phyloP scores from a whole-genome alignment of 2,329 filamentous ascomycete species.

The Podosphaera fusca region DNA sequence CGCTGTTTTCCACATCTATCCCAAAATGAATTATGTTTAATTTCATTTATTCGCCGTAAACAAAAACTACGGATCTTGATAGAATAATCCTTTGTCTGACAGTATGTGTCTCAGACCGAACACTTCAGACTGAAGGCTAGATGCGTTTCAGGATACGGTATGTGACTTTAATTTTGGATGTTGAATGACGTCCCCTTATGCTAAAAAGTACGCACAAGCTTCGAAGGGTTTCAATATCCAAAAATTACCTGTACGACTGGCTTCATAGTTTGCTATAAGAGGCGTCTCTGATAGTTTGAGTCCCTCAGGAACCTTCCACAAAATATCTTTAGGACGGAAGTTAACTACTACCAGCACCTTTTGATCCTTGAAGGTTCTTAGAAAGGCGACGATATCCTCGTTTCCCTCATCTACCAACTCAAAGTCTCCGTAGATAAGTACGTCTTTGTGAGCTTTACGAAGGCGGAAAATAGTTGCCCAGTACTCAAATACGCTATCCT shows the following conservation, averaged over 20 bases:
- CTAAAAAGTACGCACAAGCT: conserved; percentile 6
- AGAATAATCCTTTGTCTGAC: no score
- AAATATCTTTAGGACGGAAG: conserved; percentile 5
- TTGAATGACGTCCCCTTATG: background rate
- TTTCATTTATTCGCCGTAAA: no score
- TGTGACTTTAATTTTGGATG: no score
- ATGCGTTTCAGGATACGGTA: no score
- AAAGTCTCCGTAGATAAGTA: conserved; percentile 47
- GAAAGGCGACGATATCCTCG: conserved; percentile 32
- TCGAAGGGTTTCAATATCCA: conserved; percentile 7
- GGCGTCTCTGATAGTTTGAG: conserved; percentile 1
- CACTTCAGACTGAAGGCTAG: no score
- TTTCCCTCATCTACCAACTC: conserved; percentile 26
- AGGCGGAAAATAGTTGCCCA: conserved; percentile 35
- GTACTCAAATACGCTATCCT: conserved; percentile 31
- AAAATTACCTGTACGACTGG: background rate
- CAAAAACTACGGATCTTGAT: no score
- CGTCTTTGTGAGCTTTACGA: conserved; percentile 34
- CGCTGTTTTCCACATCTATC: no score
- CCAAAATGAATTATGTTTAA: no score
- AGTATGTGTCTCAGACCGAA: no score
- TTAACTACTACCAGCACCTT: conserved; percentile 9
- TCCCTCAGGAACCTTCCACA: conserved; percentile 5
- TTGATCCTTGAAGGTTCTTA: conserved; percentile 5
- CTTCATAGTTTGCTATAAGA: conserved; percentile 7